Evolutionary conservation across 306 rosid genomes (phyloP).

Genomic region (Carpinus viminea): DNA sequence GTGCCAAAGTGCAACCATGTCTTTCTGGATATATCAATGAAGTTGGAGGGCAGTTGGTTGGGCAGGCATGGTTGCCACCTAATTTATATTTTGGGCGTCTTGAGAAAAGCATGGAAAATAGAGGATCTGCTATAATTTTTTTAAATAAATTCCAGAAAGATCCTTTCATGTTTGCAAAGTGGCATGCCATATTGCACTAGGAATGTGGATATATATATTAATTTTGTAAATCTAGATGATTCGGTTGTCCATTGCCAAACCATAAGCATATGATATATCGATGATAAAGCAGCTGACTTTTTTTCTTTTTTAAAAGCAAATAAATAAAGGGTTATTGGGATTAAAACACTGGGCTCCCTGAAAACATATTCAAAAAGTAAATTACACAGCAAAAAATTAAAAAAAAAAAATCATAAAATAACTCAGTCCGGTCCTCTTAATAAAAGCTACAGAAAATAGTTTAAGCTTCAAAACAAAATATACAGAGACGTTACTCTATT

Average conservation of each 20-base stretch:
- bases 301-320: too few relatives aligned
- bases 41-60: slow-evolving; percentile 21
- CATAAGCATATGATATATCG: slow-evolving; percentile 3
- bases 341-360: too few relatives aligned
- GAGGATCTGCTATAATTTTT: background rate
- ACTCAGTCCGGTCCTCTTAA: too few relatives aligned
- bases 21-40: slow-evolving; percentile 15
- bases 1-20: slow-evolving; percentile 15
- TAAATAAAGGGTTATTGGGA: too few relatives aligned
- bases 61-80: slow-evolving; percentile 1
- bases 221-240: background rate
- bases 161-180: slow-evolving; percentile 15
- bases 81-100: background rate
- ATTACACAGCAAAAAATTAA: too few relatives aligned
- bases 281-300: background rate
- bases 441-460: too few relatives aligned
- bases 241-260: background rate
- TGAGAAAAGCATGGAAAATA: background rate
- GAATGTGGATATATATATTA: background rate
- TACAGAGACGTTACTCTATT: background rate
- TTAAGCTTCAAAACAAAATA: too few relatives aligned
- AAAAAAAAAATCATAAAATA: too few relatives aligned
- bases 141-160: slow-evolving; percentile 10
- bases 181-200: slow-evolving; percentile 5
- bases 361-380: too few relatives aligned